These are phyloP conservation scores for Helminthosporium solani DNA, from an alignment of 2,329 filamentous ascomycete species.

Conservation along the genomic window DNA sequence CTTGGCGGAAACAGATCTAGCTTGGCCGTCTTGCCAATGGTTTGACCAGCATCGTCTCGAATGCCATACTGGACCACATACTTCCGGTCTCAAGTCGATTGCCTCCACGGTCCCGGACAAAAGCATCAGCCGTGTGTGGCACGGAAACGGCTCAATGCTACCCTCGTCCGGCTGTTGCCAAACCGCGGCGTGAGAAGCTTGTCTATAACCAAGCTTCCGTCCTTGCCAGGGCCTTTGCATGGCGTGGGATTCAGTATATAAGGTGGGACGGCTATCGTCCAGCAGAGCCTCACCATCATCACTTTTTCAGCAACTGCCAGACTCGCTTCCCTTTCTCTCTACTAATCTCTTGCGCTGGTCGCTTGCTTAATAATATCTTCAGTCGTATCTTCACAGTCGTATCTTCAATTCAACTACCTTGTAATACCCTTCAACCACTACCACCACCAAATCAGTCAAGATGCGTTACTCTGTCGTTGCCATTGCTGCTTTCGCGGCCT, in stretches of 20 bases:
- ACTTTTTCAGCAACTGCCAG: constrained; percentile 27
- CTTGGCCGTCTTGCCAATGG: constrained; percentile 13
- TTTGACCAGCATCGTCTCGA: constrained; percentile 33
- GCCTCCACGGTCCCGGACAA: constrained; percentile 13
- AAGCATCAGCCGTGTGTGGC: constrained; percentile 12
- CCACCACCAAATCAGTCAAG: constrained; percentile 30
- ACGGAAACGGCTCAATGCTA: constrained; percentile 8
- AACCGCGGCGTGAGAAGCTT: constrained; percentile 25
- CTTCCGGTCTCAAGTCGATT: constrained; percentile 24
- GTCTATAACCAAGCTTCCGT: constrained; percentile 30
- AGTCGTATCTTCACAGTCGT: no score
- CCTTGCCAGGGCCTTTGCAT: constrained; percentile 1
- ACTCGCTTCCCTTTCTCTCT: constrained; percentile 27
- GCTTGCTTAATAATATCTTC: constrained; percentile 31
- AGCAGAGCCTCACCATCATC: constrained; percentile 26
- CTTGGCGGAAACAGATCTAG: constrained; percentile 12
- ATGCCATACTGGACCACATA: constrained; percentile 13
- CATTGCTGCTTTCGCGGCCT: constrained; percentile 49
- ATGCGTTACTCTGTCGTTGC: constrained; percentile 53
- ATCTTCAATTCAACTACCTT: constrained; percentile 15
- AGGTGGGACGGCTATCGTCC: constrained; percentile 15
- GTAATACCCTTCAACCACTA: constrained; percentile 13
- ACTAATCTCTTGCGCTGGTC: constrained; percentile 40
- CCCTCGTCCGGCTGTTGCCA: constrained; percentile 7
- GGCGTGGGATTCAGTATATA: constrained; percentile 34